Conservation (phyloP, 495 filamentous ascomycete genomes). For the Hypoxylon subgilvum region DNA sequence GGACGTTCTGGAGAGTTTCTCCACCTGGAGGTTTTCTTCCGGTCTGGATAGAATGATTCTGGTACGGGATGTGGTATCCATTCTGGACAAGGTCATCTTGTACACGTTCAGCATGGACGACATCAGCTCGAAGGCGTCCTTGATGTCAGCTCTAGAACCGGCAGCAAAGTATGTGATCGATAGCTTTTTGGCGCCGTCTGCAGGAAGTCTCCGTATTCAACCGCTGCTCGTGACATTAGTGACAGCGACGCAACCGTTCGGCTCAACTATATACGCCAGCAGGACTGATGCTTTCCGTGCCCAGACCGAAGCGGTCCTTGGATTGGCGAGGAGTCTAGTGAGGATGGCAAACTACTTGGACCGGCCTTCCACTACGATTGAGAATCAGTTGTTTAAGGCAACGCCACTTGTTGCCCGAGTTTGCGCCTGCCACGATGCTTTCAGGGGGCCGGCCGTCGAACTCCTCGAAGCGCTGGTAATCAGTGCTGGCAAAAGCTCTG, state of each 20-base stretch:
- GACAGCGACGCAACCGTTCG: constrained; percentile 68
- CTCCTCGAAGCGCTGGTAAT: constrained; percentile 78
- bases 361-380: constrained; percentile 65
- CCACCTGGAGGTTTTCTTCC: constrained; percentile 79
- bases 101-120: constrained; percentile 77
- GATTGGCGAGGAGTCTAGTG: constrained; percentile 70
- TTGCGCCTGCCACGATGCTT: constrained; percentile 72
- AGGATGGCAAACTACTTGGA: constrained; percentile 70
- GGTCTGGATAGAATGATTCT: constrained; percentile 66
- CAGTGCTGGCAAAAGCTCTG: constrained; percentile 63
- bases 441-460: constrained; percentile 66
- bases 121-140: constrained; percentile 60
- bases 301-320: constrained; percentile 68
- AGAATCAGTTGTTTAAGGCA: constrained; percentile 79
- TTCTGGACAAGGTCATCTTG: constrained; percentile 72
- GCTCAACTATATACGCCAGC: constrained; percentile 67
- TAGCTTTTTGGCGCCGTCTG: constrained; percentile 72
- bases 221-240: constrained; percentile 75
- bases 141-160: constrained; percentile 64
- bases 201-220: constrained; percentile 73
- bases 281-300: constrained; percentile 61
- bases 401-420: constrained; percentile 76
- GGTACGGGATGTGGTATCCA: constrained; percentile 61
- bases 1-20: constrained; percentile 81
- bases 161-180: constrained; percentile 77